phyloP scores from a whole-genome alignment of 768 basidiomycete genomes.

The Russula sp. region DNA sequence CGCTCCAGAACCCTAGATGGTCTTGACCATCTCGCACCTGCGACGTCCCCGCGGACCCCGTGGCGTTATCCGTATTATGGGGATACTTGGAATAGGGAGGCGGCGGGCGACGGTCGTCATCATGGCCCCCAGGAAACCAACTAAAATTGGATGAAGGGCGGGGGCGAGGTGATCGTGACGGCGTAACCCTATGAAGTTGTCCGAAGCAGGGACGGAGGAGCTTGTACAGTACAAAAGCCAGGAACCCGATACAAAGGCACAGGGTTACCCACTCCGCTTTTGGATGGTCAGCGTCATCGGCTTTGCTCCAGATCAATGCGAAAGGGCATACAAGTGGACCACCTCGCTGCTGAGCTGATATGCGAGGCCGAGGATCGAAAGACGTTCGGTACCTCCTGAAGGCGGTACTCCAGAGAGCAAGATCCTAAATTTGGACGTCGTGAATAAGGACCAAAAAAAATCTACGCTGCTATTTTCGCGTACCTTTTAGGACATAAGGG shows the following conservation, averaged over 20 bases:
- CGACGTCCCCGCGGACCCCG: neutral
- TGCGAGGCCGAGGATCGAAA: constrained; percentile 24
- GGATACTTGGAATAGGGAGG: constrained; percentile 45
- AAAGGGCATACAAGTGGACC: neutral
- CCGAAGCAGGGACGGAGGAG: constrained; percentile 51
- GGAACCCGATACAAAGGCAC: constrained; percentile 32
- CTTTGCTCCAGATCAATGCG: neutral
- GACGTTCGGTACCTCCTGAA: constrained; percentile 57
- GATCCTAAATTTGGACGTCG: constrained; percentile 48
- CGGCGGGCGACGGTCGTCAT: constrained; percentile 37
- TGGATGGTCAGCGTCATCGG: neutral
- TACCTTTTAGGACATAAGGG: constrained; percentile 79
- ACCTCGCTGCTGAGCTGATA: neutral
- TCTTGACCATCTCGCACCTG: neutral
- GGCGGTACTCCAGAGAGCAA: constrained; percentile 79
- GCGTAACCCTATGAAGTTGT: constrained; percentile 27
- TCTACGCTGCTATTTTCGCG: constrained; percentile 8
- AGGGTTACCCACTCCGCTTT: constrained; percentile 10
- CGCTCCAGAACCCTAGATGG: constrained; percentile 78
- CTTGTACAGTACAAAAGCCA: constrained; percentile 50
- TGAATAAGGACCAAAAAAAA: neutral
- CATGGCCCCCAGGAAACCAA: constrained; percentile 47
- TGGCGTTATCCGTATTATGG: constrained; percentile 37
- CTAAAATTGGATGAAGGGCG: constrained; percentile 33
- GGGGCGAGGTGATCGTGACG: constrained; percentile 31